Base-by-base conservation (phyloP, 352 stramenopile species). In the Phytophthora vignae region DNA sequence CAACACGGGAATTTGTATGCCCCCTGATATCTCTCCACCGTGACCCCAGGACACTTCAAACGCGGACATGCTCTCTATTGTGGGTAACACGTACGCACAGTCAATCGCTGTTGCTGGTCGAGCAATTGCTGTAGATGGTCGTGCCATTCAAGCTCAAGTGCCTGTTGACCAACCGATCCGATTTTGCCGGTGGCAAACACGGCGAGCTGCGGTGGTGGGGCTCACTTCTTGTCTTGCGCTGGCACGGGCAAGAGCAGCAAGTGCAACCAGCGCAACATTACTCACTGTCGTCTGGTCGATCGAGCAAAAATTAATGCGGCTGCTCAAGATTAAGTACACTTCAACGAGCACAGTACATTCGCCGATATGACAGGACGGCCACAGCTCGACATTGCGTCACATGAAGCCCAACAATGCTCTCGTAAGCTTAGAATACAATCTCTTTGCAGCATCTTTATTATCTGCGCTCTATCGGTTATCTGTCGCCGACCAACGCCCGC, bases 391-490 rank as follows among this genome's bases (percentile, higher is more conserved):
- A 29, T 29, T 7, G 19, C 9, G 9, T 52, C 44, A 53, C 46
- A n/a, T 14, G 11, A 17, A 42, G 21, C 9, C 33, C 14, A 19
- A 42, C 57, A 61, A 49, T 19, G 33, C 31, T 29, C 9, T 21
- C n/a, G 29, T 31, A 27, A 52, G 42, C 9, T 50, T 66, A 69
- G 17, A 71, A 66, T 71, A 63, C 62, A 75, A 69, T 60, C 44
- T 63, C 49, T 22, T 71, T 71, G 68, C 68, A 75, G 49, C 31
- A 42, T 70, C 64, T 73, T 67, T 66, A 69, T 76, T 73, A 60
- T 66, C 63, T 70, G n/a, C 10, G 25, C 22, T 65, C 54, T 70
- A 70, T 59, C 44, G 50, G 36, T 44, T 69, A 49, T 58, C 40
- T 14, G 38, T 67, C 49, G 29, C 55, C 55, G 53, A 60, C 55